Evolutionary conservation across 306 rosid genomes (phyloP), one percentile per base, ranked within the genome.

Genomic region (Gynostemma pentaphyllum): DNA sequence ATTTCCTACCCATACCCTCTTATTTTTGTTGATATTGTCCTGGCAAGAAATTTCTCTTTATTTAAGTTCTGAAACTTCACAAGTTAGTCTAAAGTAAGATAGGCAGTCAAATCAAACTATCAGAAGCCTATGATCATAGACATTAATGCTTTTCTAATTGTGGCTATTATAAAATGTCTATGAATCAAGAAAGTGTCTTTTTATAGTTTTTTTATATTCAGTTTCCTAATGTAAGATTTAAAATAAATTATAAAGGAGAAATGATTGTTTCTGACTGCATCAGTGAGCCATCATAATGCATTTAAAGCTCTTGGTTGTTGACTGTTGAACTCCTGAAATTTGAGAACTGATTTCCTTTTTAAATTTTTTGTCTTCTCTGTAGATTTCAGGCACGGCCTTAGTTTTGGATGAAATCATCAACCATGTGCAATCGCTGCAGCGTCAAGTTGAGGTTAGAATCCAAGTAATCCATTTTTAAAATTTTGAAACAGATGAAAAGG

Each of bases 381-480:
- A 92, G 98, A 84, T 92, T 71, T 85, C 96, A 52, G 94, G 98
- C 36, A 92, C 95, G 5, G 96, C 98, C 29, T 67, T 82, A 73
- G 98, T 92, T 73, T 83, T 92, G 75, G 98, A 92, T 75, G 94
- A 92, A 79, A 92, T 85, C 74, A 92, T 92, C 87, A 88, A 80
- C 78, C 98, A 92, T 32, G 98, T 92, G 36, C 98, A 92, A 54
- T 92, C 88, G 59, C 78, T 92, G 29, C 98, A 92, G 75, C 81
- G 65, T 48, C 94, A 92, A 86, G 98, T 92, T 70, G 98, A 92
- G 98, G 98, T 92, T 64, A 79, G 92, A 72, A 52, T 76, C 66
- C 37, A 60, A 37, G 3, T 61, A 7, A 32, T 32, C 7, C 37
- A 32, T 49, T 0, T 40, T 14, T 22, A 24, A 7, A 28, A 5